phyloP scores from a whole-genome alignment of 2,329 filamentous ascomycete genomes.

The Ophiostoma ulmi region DNA sequence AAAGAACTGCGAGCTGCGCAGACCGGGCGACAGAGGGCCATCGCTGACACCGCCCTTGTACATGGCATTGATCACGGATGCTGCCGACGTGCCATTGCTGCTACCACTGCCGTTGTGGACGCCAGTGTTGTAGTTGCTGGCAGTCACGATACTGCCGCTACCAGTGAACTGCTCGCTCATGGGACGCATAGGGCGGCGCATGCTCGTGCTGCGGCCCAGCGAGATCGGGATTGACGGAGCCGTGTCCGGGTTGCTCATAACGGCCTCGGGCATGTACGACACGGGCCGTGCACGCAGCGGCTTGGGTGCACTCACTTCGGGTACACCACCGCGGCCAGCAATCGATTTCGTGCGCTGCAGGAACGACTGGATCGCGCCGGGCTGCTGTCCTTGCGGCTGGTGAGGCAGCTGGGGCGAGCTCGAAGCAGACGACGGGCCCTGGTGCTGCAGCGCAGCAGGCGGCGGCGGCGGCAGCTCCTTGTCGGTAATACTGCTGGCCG shows the following conservation, averaged over 20 bases:
- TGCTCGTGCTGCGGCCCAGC: conserved; percentile 50
- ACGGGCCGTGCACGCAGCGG: conserved; percentile 49
- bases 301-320: conserved; percentile 1
- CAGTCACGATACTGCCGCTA: not conserved
- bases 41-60: conserved; percentile 63
- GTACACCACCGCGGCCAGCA: conserved; percentile 40
- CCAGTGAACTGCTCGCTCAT: conserved; percentile 59
- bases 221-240: conserved; percentile 71
- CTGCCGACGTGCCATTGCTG: conserved; percentile 39
- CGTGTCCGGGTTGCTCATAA: conserved; percentile 61
- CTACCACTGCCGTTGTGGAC: conserved; percentile 13
- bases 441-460: conserved; percentile 38
- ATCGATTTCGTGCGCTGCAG: conserved; percentile 60
- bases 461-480: conserved; percentile 83
- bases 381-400: conserved; percentile 58
- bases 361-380: conserved; percentile 48
- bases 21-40: conserved; percentile 55
- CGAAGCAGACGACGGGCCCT: conserved; percentile 32
- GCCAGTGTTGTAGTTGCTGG: not conserved
- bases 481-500: conserved; percentile 50
- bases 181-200: conserved; percentile 47
- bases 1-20: conserved; percentile 60
- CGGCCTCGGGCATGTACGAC: conserved; percentile 47
- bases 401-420: conserved; percentile 27
- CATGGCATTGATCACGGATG: conserved; percentile 81